Base-by-base conservation (phyloP, 2,329 filamentous ascomycete species). In the Apiospora hydei region DNA sequence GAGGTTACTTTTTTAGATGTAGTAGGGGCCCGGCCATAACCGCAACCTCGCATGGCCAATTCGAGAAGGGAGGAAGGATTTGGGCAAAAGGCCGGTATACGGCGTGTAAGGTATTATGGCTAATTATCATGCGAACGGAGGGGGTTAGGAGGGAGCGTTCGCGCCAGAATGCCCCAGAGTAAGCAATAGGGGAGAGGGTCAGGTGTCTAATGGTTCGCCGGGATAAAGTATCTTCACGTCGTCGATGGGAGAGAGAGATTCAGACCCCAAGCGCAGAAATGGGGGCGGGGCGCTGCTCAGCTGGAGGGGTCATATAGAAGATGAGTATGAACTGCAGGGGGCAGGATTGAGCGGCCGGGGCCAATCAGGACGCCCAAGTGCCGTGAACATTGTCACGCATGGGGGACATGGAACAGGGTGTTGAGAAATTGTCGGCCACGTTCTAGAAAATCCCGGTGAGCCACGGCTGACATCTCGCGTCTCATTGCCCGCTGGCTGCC, bases 221-320 rank as follows among this genome's bases (percentile, higher is more conserved):
- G 57, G 57, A 64, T 64, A 24, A 41, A 8, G 21, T 14, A 14
- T 41, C 21, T 6, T n/a, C 57, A n/a, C n/a, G 21, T 61, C 53
- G 57, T 64, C 53, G 38, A 38, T 61, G 38, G 57, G 57, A 21
- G 30, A 64, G 34, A n/a, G 53, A 64, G 46, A 14, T 64, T 41
- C 57, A 64, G 57, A 64, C 57, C 57, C 57, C 57, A 64, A 64
- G 34, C 13, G 57, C 57, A 24, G 5, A 30, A 64, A 64, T 64
- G 57, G 57, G 57, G 57, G 57, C 34, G 57, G 57, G 34, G 57
- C 34, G 53, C 57, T 64, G 57, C 57, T 64, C 57, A 64, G 57
- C 57, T 64, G 57, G 57, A 30, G 57, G 57, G 57, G 57, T 64
- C 57, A 64, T 64, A 64, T 64, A 64, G 57, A n/a, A 64, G 34